Conservation (phyloP, 768 basidiomycete species). For the Lactifluus subvellereus region DNA sequence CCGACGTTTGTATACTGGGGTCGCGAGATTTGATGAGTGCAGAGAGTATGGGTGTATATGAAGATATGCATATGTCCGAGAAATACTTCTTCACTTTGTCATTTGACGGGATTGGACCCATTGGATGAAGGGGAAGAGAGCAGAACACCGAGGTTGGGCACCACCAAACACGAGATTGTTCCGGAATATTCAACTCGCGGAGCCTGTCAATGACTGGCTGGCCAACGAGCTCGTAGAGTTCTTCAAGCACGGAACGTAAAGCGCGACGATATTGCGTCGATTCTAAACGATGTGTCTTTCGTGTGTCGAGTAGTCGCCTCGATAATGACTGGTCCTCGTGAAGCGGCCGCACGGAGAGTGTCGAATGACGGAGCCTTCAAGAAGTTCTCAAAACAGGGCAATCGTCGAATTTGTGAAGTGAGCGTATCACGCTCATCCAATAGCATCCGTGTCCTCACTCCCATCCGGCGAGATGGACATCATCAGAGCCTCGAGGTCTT, state of each 20-base stretch:
- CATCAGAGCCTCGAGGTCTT: neutral
- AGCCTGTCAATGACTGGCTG: neutral
- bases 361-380: neutral
- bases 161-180: conserved; percentile 3
- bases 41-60: conserved; percentile 1
- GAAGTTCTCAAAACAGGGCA: neutral
- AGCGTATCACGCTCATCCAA: neutral
- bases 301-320: neutral
- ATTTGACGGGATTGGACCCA: conserved; percentile 1
- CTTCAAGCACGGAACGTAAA: neutral
- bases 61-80: conserved; percentile 1
- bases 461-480: neutral
- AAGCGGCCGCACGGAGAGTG: neutral
- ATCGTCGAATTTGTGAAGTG: neutral
- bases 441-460: neutral
- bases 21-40: conserved; percentile 5
- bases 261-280: neutral
- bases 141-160: neutral
- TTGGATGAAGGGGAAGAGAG: conserved; percentile 2
- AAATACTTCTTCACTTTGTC: neutral
- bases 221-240: neutral
- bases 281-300: neutral
- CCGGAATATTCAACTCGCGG: neutral
- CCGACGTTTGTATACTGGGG: neutral
- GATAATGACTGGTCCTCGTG: neutral